Conservation (phyloP, 192 early-diverging fungal species). For the Lobosporangium transversale region DNA sequence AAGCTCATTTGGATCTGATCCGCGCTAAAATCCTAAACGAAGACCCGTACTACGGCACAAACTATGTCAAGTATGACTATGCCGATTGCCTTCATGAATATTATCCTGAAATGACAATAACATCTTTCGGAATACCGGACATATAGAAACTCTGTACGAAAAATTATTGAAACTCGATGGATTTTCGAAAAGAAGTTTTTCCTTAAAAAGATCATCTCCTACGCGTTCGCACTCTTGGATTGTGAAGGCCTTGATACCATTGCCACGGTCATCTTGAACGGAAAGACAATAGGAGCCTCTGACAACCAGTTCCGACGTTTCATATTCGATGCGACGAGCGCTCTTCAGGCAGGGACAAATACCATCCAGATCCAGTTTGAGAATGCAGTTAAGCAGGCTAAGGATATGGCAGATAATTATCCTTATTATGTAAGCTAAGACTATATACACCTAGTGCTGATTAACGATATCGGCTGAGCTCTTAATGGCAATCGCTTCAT, state of each 20-base stretch:
- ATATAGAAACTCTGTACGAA: conserved; percentile 16
- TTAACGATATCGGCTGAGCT: background rate
- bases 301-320: conserved; percentile 63
- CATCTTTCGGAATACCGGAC: background rate
- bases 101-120: background rate
- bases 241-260: conserved; percentile 65
- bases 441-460: background rate
- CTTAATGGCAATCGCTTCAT: background rate
- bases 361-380: conserved; percentile 46
- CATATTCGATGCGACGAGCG: conserved; percentile 26
- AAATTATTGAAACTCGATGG: conserved; percentile 23
- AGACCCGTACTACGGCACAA: conserved; percentile 35
- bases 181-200: conserved; percentile 12
- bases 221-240: conserved; percentile 19
- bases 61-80: conserved; percentile 42
- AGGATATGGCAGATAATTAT: conserved; percentile 15
- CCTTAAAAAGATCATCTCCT: background rate
- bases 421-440: conserved; percentile 32
- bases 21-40: conserved; percentile 13
- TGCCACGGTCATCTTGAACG: conserved; percentile 59
- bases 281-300: conserved; percentile 29
- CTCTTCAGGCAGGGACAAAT: conserved; percentile 26
- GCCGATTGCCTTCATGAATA: no score
- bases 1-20: conserved; percentile 42
- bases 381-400: conserved; percentile 35